Conservation (phyloP, 352 stramenopile genomes). For the Phytophthora crassamura region DNA sequence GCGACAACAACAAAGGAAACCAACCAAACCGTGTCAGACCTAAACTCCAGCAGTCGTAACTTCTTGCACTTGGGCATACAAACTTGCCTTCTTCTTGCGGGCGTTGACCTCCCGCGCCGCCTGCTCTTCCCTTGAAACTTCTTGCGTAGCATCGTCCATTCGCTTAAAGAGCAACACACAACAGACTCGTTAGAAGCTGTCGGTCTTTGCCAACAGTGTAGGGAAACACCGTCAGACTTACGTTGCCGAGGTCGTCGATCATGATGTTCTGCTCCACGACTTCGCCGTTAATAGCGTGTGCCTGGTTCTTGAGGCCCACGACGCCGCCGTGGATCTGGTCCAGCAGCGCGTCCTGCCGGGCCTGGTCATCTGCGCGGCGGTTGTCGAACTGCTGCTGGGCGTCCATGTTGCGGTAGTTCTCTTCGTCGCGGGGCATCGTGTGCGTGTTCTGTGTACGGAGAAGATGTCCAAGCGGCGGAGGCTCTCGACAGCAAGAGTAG, state of each 20-base stretch:
- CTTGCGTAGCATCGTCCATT: conserved; percentile 69
- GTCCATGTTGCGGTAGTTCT: conserved; percentile 75
- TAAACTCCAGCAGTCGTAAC: background rate
- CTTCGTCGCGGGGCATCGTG: conserved; percentile 36
- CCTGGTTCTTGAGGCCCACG: conserved; percentile 82
- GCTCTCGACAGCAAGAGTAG: too few species aligned
- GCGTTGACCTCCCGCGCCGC: conserved; percentile 70
- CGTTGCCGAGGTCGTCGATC: conserved; percentile 79
- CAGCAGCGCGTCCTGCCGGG: conserved; percentile 73
- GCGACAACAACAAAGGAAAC: conserved; percentile 5
- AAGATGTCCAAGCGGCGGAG: background rate
- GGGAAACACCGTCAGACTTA: conserved; percentile 34
- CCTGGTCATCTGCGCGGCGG: conserved; percentile 58
- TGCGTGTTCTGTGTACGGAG: background rate
- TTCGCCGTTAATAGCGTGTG: conserved; percentile 85
- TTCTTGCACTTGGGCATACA: conserved; percentile 8
- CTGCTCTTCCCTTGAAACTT: conserved; percentile 68
- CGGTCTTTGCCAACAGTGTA: conserved; percentile 1
- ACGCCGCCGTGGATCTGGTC: conserved; percentile 84
- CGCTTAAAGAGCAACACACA: conserved; percentile 41
- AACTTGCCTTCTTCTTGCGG: conserved; percentile 70
- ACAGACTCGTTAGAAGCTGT: conserved; percentile 19
- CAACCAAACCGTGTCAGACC: conserved; percentile 10
- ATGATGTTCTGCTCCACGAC: conserved; percentile 85
- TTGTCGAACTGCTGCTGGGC: conserved; percentile 72